Evolutionary conservation across 1,284 basidiomycete species (phyloP).

Genomic region (Rhodotorula sp.): DNA sequence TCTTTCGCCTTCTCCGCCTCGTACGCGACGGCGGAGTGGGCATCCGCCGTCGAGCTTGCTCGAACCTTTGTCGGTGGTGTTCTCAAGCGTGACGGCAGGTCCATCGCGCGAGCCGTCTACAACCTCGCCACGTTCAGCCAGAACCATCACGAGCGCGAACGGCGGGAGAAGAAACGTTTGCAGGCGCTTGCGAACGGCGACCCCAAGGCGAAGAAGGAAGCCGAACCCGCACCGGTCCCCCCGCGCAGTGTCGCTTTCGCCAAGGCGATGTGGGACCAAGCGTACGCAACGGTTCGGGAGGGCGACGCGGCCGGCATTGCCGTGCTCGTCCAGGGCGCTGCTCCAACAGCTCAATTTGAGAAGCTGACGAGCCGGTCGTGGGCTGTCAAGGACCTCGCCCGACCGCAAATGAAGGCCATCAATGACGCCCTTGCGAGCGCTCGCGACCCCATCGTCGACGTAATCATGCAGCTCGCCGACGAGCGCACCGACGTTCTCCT

Average conservation of each 20-base stretch:
- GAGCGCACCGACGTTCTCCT: conserved; percentile 20
- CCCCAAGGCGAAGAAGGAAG: conserved; percentile 5
- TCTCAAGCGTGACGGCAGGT: conserved; percentile 22
- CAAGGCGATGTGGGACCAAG: conserved; percentile 64
- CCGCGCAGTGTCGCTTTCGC: conserved; percentile 48
- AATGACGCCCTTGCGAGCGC: conserved; percentile 30
- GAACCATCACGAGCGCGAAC: conserved; percentile 12
- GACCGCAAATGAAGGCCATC: conserved; percentile 36
- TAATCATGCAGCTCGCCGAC: conserved; percentile 33
- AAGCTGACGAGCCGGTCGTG: conserved; percentile 55
- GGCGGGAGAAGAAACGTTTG: conserved; percentile 16
- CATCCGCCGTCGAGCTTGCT: conserved; percentile 13
- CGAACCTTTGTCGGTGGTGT: conserved; percentile 22
- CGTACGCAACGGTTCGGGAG: conserved; percentile 61
- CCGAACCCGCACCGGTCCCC: conserved; percentile 16
- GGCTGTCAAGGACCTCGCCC: conserved; percentile 44
- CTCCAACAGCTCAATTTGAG: conserved; percentile 66
- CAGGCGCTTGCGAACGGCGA: conserved; percentile 14
- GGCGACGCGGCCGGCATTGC: conserved; percentile 61
- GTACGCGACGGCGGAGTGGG: conserved; percentile 20
- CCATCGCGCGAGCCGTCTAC: conserved; percentile 27
- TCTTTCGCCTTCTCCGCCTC: conserved; percentile 28
- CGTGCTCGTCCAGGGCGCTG: conserved; percentile 59
- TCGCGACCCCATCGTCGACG: conserved; percentile 21
- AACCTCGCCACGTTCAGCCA: conserved; percentile 18